A percentile compares a stretch with the other conserved stretches of the same genome.
phyloP scores from a whole-genome alignment of 352 stramenopile species.

The Globisporangium polare region DNA sequence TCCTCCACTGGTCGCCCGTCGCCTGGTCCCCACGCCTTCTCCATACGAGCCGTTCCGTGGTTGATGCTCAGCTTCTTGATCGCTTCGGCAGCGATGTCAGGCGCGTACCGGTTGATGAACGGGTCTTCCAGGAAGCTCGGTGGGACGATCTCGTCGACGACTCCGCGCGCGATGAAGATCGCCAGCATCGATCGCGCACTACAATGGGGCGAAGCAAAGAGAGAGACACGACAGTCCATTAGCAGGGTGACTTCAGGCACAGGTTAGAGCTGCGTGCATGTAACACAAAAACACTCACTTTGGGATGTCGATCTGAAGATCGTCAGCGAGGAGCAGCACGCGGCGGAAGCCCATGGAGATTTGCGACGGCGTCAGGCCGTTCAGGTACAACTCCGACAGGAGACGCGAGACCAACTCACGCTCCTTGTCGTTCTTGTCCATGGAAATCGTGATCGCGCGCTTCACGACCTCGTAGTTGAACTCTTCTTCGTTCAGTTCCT shows the following conservation, averaged over 20 bases:
- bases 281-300: constrained; percentile 31
- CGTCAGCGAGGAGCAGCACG: constrained; percentile 94
- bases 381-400: constrained; percentile 92
- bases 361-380: constrained; percentile 70
- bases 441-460: constrained; percentile 91
- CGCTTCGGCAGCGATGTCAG: constrained; percentile 94
- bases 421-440: constrained; percentile 93
- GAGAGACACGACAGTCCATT: not conserved
- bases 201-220: not conserved
- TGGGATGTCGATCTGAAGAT: constrained; percentile 95
- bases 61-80: constrained; percentile 97
- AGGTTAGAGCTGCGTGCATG: not conserved
- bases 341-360: constrained; percentile 94
- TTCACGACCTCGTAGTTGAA: constrained; percentile 95
- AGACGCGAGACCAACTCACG: constrained; percentile 91
- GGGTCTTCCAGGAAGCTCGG: constrained; percentile 97
- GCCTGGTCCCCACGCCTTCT: constrained; percentile 97
- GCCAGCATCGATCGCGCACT: constrained; percentile 90
- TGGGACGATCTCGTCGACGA: constrained; percentile 98
- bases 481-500: constrained; percentile 58
- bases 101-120: constrained; percentile 92
- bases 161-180: constrained; percentile 96
- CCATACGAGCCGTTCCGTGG: constrained; percentile 93
- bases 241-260: too few relatives aligned
- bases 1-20: constrained; percentile 89